Evolutionary conservation across 345 rosid species (phyloP), one percentile per base, ranked within the genome.

Genomic region (Erucastrum elatum): DNA sequence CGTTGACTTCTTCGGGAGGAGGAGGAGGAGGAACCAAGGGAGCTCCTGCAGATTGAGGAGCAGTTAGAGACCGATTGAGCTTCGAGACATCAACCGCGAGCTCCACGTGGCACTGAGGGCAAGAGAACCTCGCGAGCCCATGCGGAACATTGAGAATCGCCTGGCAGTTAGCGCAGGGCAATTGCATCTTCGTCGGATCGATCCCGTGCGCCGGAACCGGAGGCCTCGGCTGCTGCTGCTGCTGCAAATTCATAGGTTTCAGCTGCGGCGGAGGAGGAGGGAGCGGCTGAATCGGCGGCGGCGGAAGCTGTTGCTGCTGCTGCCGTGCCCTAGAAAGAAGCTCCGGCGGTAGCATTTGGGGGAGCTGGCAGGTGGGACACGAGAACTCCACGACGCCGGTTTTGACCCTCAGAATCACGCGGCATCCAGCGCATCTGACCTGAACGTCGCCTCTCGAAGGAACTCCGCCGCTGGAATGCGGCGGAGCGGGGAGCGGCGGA

Each of bases 341-440:
- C 86, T 94, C 95, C 77, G 98, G 98, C 33, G 97, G 98, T 16
- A 94, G 87, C 98, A 90, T 94, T 82, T 94, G 97, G 68, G 96
- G 97, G 78, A 92, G 82, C 79, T 90, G 86, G 74, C 98, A 94
- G 63, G 89, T 83, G n/a, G 94, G 91, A 71, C 97, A 94, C 8
- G 86, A 87, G 85, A 94, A 91, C 84, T 94, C 97, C 6, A 87
- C 78, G 9, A 89, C 83, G 33, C 97, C 97, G 4, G 86, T 86
- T 1, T 75, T 85, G 13, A 92, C 98, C 21, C 91, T 85, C 15
- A 92, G 81, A 84, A 94, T 90, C 84, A 84, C 83, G 16, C 94
- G 87, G 84, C 98, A 94, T 2, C 98, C 98, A 2, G 98, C 98
- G 83, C 98, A 94, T 35, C 97, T 84, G 21, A 94, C 98, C 82